Evolutionary conservation across 352 stramenopile genomes (phyloP), one percentile per base, ranked within the genome.

Genomic region (Phytophthora agathidicida): DNA sequence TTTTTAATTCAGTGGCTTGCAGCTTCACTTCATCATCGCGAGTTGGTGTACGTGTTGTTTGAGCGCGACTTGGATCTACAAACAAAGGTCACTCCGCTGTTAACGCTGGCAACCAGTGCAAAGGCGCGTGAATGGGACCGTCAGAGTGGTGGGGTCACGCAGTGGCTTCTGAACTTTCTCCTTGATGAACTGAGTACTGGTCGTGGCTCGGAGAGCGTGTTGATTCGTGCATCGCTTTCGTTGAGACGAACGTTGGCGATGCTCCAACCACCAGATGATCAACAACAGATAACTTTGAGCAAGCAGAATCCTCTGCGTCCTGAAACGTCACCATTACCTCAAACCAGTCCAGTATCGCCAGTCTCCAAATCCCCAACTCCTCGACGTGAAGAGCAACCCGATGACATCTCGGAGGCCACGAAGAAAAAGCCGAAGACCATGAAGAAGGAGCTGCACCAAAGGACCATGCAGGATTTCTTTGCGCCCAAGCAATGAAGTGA

Each of bases 1-100:
- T 88, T 93, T 62, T 16, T 93, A 14, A 77, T 95, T 47, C 84
- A 95, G 52, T 93, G 86, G 86, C 52, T 95, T 3, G 83, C 86
- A 5, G 83, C 84, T 9, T 89, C 83, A 3, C 57, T 90, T 5
- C 42, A 63, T 23, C 46, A 59, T 7, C 73, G 80, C 2, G 55
- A 78, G 2, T 43, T 93, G 26, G 67, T 85, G 19, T 91, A 91
- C 30, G 77, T 88, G 48, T 59, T 88, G 10, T 83, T 90, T 38
- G 73, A 84, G 19, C 48, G 69, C 23, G 67, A 77, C 31, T 31
- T 67, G 31, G 60, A 77, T 31, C 60, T 90, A 1, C 60, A 83
- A 36, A 52, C 43, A 16, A 84, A 77, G 32, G 75, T 89, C 3
- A 16, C 65, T 17, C 52, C 58, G 35, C 54, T 80, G 46, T 26